Base-by-base conservation (phyloP, 2,329 filamentous ascomycete genomes). In the Chrysoporthe cubensis region DNA sequence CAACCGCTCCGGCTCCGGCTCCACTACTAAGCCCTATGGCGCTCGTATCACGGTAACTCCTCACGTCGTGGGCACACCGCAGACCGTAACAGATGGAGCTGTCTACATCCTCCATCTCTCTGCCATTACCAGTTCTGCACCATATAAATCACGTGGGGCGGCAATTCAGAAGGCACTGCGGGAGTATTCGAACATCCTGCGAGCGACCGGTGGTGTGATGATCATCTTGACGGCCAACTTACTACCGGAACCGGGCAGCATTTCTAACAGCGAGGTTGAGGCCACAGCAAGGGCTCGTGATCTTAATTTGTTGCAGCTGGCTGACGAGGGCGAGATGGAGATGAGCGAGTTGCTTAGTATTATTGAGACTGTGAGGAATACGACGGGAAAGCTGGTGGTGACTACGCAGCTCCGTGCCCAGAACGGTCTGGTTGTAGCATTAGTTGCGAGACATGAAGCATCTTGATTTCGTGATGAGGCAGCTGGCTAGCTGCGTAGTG, bases 101-200 rank as follows among this genome's bases (percentile, higher is more conserved):
- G 73, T 80, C 2, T 80, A 80, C 68, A 74, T 80, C 42, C 54
- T 80, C 4, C 74, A 73, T 48, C 67, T 77, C 4, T 70, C 73
- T 1, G 71, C 71, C 42, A 63, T 71, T 6, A 70, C 70, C 1
- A 40, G n/a, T 9, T 50, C 65, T n/a, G 18, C 54, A 37, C 18
- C 54, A n/a, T 32, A 32, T 16, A 16, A 14, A 34, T 32, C 26
- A 54, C 7, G 11, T 32, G 50, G 3, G 4, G 14, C 32, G 4
- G 71, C 66, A 6, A 71, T 78, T 26, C 42, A 65, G 7, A 68
- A 70, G 16, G 77, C 79, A 66, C 71, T 81, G 58, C 66, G 72
- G 16, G 74, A 73, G 4, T 76, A 81, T 67, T 62, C 78, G 1
- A 71, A 71, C 14, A 71, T 78, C 6, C 73, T 81, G 14, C 72